A percentile compares a stretch with the other conserved stretches of the same genome.
Evolutionary conservation across 495 filamentous ascomycete species (phyloP).

Genomic region (Hypoxylon crocopeplum): DNA sequence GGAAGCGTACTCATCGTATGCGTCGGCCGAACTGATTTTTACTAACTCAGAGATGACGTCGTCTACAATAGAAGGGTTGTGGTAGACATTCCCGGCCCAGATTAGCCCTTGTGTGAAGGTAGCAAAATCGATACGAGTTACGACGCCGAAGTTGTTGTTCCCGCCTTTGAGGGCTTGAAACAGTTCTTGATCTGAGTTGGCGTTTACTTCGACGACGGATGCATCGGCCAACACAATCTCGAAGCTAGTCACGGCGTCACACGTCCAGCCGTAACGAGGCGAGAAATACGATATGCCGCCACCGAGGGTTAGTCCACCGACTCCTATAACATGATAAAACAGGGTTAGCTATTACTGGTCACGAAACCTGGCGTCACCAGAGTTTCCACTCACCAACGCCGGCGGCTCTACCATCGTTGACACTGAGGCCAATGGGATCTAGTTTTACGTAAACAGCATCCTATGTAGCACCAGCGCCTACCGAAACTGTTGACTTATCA

Average conservation of each 20-base stretch:
- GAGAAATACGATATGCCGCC: constrained; percentile 54
- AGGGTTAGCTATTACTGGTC: neutral
- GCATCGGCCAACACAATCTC: constrained; percentile 68
- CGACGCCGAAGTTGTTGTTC: constrained; percentile 61
- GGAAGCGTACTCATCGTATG: constrained; percentile 32
- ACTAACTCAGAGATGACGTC: constrained; percentile 14
- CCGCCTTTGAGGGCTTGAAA: constrained; percentile 63
- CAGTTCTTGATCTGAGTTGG: constrained; percentile 51
- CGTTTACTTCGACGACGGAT: constrained; percentile 51
- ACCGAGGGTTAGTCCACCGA: constrained; percentile 55
- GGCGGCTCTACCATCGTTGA: constrained; percentile 46
- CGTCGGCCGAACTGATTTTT: constrained; percentile 17
- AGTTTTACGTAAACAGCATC: constrained; percentile 44
- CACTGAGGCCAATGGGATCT: constrained; percentile 42
- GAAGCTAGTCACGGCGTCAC: constrained; percentile 56
- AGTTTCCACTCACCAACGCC: constrained; percentile 26
- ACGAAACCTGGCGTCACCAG: neutral
- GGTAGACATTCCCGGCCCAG: neutral
- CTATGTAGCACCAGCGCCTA: constrained; percentile 46
- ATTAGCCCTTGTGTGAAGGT: constrained; percentile 38
- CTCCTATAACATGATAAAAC: constrained; percentile 26
- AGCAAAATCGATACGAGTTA: constrained; percentile 46
- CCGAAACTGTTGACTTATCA: constrained; percentile 22
- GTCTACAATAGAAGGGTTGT: neutral
- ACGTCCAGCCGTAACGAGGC: constrained; percentile 57